Evolutionary conservation across 306 rosid genomes (phyloP).

Genomic region (Citrullus colocynthis): DNA sequence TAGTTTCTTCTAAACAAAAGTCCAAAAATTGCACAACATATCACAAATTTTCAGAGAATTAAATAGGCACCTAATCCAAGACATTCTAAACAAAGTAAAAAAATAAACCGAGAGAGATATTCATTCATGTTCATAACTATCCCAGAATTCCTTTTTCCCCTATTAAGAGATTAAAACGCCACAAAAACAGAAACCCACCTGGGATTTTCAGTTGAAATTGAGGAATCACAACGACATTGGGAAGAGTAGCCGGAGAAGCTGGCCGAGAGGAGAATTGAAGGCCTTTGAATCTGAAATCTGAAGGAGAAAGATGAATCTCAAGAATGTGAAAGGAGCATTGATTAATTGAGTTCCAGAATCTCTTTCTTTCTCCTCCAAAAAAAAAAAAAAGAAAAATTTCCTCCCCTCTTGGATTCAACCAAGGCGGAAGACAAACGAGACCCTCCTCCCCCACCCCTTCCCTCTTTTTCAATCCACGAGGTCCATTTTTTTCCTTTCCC

Average conservation of each 20-base stretch:
- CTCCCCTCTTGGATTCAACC: slow-evolving; percentile 14
- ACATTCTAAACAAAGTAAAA: not conserved
- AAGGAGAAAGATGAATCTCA: not conserved
- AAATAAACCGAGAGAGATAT: not conserved
- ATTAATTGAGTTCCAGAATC: slow-evolving; percentile 2
- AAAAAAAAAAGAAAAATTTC: not conserved
- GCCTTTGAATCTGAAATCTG: not conserved
- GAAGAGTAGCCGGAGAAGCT: not conserved
- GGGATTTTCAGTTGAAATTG: not conserved
- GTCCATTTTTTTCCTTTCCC: not conserved
- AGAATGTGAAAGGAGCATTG: slow-evolving; percentile 7
- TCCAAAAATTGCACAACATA: not conserved
- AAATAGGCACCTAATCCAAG: not conserved
- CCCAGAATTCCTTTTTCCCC: not conserved
- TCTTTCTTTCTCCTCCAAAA: slow-evolving; percentile 3
- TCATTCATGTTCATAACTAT: not conserved
- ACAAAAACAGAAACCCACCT: slow-evolving; percentile 16
- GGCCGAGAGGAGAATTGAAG: not conserved
- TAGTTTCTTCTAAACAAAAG: not conserved
- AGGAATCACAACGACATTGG: not conserved
- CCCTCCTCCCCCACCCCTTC: not conserved
- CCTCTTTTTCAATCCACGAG: not conserved
- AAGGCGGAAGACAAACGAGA: slow-evolving; percentile 13
- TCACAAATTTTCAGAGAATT: not conserved
- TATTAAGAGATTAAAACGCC: not conserved